These are phyloP conservation scores for Sporothrix schenckii DNA, from an alignment of 2,329 filamentous ascomycete genomes.

Conservation along the genomic window DNA sequence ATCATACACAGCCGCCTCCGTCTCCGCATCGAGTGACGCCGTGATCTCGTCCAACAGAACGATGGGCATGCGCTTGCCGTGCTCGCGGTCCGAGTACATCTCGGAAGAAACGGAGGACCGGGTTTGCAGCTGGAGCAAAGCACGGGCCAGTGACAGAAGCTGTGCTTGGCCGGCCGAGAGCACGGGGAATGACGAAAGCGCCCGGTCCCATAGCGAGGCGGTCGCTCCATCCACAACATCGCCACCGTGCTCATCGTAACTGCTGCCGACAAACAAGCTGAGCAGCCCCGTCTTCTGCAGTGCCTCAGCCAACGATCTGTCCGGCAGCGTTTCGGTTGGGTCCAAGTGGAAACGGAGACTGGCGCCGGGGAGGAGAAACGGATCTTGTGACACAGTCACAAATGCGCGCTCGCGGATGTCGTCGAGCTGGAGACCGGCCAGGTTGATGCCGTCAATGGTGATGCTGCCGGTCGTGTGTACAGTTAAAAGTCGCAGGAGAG, in stretches of 20 bases:
- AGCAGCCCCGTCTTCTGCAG: conserved; percentile 28
- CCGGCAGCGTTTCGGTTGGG: conserved; percentile 26
- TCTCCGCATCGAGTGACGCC: conserved; percentile 32
- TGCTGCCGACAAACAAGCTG: not conserved
- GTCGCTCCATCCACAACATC: not conserved
- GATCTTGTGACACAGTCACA: conserved; percentile 45
- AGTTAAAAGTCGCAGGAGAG: conserved; percentile 55
- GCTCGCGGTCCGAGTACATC: not conserved
- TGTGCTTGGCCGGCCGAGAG: conserved; percentile 34
- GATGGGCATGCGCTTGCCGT: conserved; percentile 18
- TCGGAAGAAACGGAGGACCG: not conserved
- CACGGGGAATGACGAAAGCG: conserved; percentile 29
- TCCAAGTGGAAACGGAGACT: conserved; percentile 34
- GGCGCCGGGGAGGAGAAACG: conserved; percentile 31
- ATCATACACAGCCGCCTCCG: conserved; percentile 32
- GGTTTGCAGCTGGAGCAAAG: conserved; percentile 29
- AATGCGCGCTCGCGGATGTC: conserved; percentile 50
- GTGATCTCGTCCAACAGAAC: conserved; percentile 35
- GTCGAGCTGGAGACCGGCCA: conserved; percentile 47
- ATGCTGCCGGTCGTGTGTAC: conserved; percentile 48
- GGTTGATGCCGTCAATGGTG: conserved; percentile 52
- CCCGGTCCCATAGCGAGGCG: conserved; percentile 19
- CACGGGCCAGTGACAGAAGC: conserved; percentile 33
- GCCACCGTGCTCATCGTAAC: not conserved
- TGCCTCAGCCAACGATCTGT: conserved; percentile 21